Conservation (phyloP, 2,329 filamentous ascomycete genomes). For the Talaromyces sp. region DNA sequence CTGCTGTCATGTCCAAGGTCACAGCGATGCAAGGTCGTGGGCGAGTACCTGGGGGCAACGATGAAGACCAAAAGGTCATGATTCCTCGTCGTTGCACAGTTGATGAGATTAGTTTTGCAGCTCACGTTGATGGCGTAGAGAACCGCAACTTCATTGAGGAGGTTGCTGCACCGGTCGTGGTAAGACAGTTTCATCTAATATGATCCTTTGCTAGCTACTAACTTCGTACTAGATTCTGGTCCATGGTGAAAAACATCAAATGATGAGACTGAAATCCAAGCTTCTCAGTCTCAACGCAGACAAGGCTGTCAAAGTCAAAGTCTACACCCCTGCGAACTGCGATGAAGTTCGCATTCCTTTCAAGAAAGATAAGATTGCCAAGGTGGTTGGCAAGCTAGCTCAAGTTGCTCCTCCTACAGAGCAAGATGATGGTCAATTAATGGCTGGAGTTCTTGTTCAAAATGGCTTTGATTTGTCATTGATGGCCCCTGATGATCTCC, state of each 20-base stretch:
- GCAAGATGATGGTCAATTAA: slow-evolving; percentile 59
- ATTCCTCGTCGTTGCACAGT: slow-evolving; percentile 91
- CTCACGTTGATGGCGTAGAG: slow-evolving; percentile 93
- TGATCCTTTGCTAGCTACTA: neutral
- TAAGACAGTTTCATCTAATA: slow-evolving; percentile 54
- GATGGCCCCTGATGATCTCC: slow-evolving; percentile 94
- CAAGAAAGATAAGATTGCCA: slow-evolving; percentile 90
- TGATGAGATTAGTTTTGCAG: slow-evolving; percentile 92
- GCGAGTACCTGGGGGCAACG: slow-evolving; percentile 62
- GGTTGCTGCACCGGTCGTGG: slow-evolving; percentile 86
- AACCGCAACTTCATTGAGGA: slow-evolving; percentile 98
- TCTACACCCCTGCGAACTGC: slow-evolving; percentile 91
- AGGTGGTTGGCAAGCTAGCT: slow-evolving; percentile 92
- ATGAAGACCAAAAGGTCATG: slow-evolving; percentile 82
- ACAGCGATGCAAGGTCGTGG: slow-evolving; percentile 58
- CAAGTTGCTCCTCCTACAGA: slow-evolving; percentile 69
- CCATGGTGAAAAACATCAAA: slow-evolving; percentile 95
- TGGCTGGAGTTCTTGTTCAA: slow-evolving; percentile 90
- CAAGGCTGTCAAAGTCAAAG: slow-evolving; percentile 80
- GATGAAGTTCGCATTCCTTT: slow-evolving; percentile 95
- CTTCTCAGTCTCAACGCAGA: slow-evolving; percentile 86
- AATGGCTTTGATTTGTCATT: slow-evolving; percentile 97
- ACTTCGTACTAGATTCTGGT: slow-evolving; percentile 73
- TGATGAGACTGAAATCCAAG: slow-evolving; percentile 95
- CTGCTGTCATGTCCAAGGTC: slow-evolving; percentile 81